These are phyloP conservation scores for Fonsecaea monophora DNA, from an alignment of 2,329 filamentous ascomycete genomes.

Conservation along the genomic window DNA sequence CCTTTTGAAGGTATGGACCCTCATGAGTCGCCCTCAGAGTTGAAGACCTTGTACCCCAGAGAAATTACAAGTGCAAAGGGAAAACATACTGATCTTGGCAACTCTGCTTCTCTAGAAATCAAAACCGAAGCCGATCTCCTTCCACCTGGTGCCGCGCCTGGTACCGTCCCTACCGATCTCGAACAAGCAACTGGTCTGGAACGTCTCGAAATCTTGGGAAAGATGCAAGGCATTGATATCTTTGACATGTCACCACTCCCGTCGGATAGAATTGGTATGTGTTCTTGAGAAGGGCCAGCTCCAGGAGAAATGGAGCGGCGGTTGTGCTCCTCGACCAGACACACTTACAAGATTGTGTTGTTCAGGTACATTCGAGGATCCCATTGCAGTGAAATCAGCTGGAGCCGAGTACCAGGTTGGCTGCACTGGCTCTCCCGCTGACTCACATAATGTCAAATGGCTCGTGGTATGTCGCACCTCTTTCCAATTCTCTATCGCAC, in stretches of 20 bases:
- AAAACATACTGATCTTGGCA: conserved; percentile 19
- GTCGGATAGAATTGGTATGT: conserved; percentile 80
- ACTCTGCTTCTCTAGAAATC: conserved; percentile 69
- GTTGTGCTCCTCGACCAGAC: conserved; percentile 1
- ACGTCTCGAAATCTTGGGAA: conserved; percentile 97
- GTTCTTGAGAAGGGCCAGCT: background rate
- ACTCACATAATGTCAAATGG: conserved; percentile 92
- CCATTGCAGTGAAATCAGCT: conserved; percentile 86
- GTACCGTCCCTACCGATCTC: conserved; percentile 89
- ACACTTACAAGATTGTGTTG: conserved; percentile 7
- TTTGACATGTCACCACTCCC: conserved; percentile 99
- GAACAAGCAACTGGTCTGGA: conserved; percentile 97
- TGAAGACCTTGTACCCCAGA: background rate
- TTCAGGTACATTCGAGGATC: conserved; percentile 83
- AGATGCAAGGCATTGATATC: conserved; percentile 97
- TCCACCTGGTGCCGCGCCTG: conserved; percentile 78
- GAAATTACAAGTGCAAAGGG: background rate
- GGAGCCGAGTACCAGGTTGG: conserved; percentile 96
- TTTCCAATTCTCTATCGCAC: background rate
- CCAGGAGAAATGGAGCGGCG: background rate
- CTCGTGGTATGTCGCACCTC: conserved; percentile 70
- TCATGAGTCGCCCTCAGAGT: conserved; percentile 25
- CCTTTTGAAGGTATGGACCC: conserved; percentile 52
- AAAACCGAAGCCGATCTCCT: conserved; percentile 81
- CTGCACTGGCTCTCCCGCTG: conserved; percentile 91